A percentile compares a stretch with the other conserved stretches of the same genome.
Conservation (phyloP, 306 rosid species). For the Cucumis sativus region DNA sequence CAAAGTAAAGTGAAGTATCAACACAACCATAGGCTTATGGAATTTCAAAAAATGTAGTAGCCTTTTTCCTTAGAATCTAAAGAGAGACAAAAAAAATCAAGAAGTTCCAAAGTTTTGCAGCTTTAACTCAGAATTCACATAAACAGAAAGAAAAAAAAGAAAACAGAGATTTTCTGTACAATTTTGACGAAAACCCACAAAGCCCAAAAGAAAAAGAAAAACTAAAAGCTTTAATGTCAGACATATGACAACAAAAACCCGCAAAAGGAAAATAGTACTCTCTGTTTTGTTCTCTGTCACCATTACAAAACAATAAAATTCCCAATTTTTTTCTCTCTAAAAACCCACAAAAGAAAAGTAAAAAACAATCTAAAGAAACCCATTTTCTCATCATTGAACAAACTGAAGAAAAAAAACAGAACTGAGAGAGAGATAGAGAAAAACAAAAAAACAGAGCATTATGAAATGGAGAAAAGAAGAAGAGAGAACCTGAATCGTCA, state of each 20-base stretch:
- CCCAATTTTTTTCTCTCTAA: not conserved
- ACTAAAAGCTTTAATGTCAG: too few species aligned
- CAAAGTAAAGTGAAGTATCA: too few species aligned
- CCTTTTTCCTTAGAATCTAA: not conserved
- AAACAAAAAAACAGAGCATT: not conserved
- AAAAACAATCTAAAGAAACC: not conserved
- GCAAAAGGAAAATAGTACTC: not conserved
- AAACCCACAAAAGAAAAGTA: not conserved
- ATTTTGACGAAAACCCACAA: too few species aligned
- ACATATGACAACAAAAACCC: too few species aligned
- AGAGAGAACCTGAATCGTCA: slow-evolving; percentile 62
- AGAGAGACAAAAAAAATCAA: not conserved
- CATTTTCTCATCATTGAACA: not conserved
- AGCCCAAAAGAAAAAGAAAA: too few species aligned
- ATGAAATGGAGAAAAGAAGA: not conserved
- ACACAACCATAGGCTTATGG: not conserved
- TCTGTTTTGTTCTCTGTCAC: not conserved
- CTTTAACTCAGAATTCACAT: too few species aligned
- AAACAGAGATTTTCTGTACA: too few species aligned
- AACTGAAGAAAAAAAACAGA: not conserved
- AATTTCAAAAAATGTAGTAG: not conserved
- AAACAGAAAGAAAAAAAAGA: too few species aligned
- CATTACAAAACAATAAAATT: not conserved
- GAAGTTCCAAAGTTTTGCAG: too few species aligned
- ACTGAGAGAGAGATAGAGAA: not conserved